phyloP scores from a whole-genome alignment of 2,329 filamentous ascomycete genomes.

The Cercospora sesami region DNA sequence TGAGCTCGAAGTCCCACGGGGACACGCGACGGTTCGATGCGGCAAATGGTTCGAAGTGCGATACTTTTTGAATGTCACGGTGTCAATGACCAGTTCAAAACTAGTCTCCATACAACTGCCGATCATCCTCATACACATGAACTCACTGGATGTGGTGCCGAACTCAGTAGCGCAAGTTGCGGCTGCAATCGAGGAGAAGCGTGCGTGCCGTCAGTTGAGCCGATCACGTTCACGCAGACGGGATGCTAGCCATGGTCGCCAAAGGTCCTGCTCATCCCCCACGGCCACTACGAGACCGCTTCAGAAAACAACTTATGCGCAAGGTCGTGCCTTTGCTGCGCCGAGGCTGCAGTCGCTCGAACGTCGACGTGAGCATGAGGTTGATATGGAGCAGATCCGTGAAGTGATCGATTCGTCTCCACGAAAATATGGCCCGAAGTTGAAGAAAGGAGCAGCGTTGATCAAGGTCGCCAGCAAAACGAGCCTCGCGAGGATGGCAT shows the following conservation, averaged over 20 bases:
- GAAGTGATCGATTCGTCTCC: slow-evolving; percentile 47
- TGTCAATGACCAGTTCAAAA: slow-evolving; percentile 50
- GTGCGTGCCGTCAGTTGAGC: slow-evolving; percentile 23
- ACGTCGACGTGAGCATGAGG: slow-evolving; percentile 44
- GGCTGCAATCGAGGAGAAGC: slow-evolving; percentile 56
- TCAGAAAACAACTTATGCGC: slow-evolving; percentile 44
- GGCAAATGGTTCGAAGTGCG: slow-evolving; percentile 59
- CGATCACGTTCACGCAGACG: slow-evolving; percentile 18
- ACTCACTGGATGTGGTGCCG: slow-evolving; percentile 57
- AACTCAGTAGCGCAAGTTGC: slow-evolving; percentile 58
- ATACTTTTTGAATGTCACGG: slow-evolving; percentile 55
- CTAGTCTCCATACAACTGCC: slow-evolving; percentile 56
- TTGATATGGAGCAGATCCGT: slow-evolving; percentile 46
- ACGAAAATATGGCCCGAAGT: slow-evolving; percentile 40
- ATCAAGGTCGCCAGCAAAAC: slow-evolving; percentile 31
- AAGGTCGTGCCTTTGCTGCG: slow-evolving; percentile 55
- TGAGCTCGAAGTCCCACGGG: slow-evolving; percentile 52
- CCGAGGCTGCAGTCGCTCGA: slow-evolving; percentile 55
- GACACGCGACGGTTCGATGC: slow-evolving; percentile 54
- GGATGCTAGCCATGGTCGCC: slow-evolving; percentile 17
- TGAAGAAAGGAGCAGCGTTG: slow-evolving; percentile 25
- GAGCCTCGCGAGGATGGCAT: slow-evolving; percentile 29
- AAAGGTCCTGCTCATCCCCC: slow-evolving; percentile 34
- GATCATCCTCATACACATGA: slow-evolving; percentile 59
- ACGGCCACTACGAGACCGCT: slow-evolving; percentile 29